phyloP scores from a whole-genome alignment of 1,139 yeast species.

The Geotrichum candidum region DNA sequence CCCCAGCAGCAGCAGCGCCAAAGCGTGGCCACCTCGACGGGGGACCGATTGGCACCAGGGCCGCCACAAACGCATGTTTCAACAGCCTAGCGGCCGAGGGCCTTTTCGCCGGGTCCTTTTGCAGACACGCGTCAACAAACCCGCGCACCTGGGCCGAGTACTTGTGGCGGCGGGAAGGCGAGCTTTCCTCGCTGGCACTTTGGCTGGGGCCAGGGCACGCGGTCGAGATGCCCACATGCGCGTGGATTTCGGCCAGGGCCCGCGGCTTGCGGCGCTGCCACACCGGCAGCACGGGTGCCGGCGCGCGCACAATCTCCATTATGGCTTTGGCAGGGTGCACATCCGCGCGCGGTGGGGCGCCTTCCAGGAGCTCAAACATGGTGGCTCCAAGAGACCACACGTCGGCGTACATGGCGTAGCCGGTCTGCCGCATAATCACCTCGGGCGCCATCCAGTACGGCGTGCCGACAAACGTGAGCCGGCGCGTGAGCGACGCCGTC shows the following conservation, averaged over 20 bases:
- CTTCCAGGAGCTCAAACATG: slow-evolving; percentile 85
- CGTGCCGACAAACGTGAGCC: slow-evolving; percentile 94
- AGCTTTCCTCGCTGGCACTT: neutral
- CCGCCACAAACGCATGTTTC: neutral
- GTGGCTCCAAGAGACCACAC: slow-evolving; percentile 88
- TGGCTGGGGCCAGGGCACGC: neutral
- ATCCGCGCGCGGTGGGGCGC: slow-evolving; percentile 62
- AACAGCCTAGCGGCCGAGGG: slow-evolving; percentile 27
- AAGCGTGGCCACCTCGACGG: neutral
- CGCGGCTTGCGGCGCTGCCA: slow-evolving; percentile 8
- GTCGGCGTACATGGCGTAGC: slow-evolving; percentile 83
- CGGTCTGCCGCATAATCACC: slow-evolving; percentile 40
- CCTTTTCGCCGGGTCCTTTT: slow-evolving; percentile 51
- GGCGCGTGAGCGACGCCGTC: slow-evolving; percentile 65
- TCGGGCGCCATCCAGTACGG: slow-evolving; percentile 99
- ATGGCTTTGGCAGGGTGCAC: slow-evolving; percentile 70
- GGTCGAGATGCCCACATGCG: slow-evolving; percentile 1
- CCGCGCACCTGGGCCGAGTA: slow-evolving; percentile 51
- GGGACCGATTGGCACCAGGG: neutral
- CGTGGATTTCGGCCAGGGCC: neutral
- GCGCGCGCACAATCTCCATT: slow-evolving; percentile 60
- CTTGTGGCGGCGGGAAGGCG: slow-evolving; percentile 19
- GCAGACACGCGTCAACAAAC: slow-evolving; percentile 55
- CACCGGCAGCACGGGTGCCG: slow-evolving; percentile 57
- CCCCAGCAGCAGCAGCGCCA: neutral